Evolutionary conservation across 148 eudicot species (phyloP), one percentile per base, ranked within the genome.

Genomic region (Cornus florida): DNA sequence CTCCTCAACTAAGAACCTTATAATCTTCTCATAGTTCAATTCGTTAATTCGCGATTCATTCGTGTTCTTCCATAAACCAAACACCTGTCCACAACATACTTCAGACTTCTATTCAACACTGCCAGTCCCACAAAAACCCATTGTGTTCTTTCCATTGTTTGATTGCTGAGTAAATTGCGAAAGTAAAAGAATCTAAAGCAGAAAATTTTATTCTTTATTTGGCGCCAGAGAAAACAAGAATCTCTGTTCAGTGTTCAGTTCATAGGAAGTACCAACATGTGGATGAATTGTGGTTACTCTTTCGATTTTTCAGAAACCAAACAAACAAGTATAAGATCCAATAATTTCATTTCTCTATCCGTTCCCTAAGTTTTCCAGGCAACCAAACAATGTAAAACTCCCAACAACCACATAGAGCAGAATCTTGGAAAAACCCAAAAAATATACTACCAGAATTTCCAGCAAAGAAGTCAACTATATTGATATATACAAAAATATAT

Each of bases 31-130:
- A 68, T 84, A 84, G 74, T 82, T 84, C 12, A 79, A 71, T 46
- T 71, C 76, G 73, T 73, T 82, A 62, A 72, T 76, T 66, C 87
- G 81, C 0, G 82, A 72, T 31, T 62, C 56, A 13, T 82, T 76
- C 70, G 67, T 71, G 73, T 78, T 82, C 32, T 67, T 80, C 89
- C 89, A 87, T 28, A 75, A 80, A 77, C 84, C 74, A 73, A 87
- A 87, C 43, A 87, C 87, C 89, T 87, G 76, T 14, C 78, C 68
- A 57, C 11, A 46, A 62, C 22, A 70, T 31, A 48, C 53, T 38
- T 56, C 48, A 38, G 24, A 72, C 70, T 67, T 43, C 8, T 43
- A 43, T 43, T 43, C 9, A 7, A n/a, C 70, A 75, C 62, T 64
- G 8, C 19, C 76, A 76, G 35, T 32, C 69, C 46, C 17, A 60